Conservation (phyloP, 2,329 filamentous ascomycete species). For the Ophiostoma triangulosporum region DNA sequence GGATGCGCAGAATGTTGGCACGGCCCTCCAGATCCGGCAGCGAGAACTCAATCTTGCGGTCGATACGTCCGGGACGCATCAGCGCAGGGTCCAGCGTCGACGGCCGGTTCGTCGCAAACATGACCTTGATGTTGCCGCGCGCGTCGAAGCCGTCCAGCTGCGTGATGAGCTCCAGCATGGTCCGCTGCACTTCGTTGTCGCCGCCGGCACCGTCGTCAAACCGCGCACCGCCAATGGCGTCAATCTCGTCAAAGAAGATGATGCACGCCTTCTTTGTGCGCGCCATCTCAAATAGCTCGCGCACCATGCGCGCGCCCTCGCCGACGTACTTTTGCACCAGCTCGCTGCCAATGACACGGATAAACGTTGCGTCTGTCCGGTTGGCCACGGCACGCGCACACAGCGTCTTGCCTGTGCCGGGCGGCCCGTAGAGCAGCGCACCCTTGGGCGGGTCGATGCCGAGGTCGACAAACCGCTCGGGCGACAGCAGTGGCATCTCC, state of each 20-base stretch:
- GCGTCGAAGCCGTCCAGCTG: conserved; percentile 98
- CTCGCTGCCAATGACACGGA: conserved; percentile 94
- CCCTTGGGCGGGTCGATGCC: conserved; percentile 98
- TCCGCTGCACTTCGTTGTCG: conserved; percentile 94
- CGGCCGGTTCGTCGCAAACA: conserved; percentile 99
- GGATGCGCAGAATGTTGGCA: conserved; percentile 94
- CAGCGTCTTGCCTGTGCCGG: conserved; percentile 97
- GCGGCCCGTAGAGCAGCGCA: conserved; percentile 88
- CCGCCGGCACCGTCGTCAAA: conserved; percentile 96
- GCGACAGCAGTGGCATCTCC: conserved; percentile 92
- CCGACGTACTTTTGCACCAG: conserved; percentile 98
- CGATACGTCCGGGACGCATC: conserved; percentile 93
- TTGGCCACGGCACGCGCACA: conserved; percentile 96
- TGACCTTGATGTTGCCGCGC: conserved; percentile 96
- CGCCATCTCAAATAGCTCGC: conserved; percentile 98
- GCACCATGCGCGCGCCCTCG: conserved; percentile 95
- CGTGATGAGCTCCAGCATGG: conserved; percentile 96
- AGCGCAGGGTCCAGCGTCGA: conserved; percentile 91
- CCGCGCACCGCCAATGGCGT: conserved; percentile 96
- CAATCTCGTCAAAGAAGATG: conserved; percentile 99
- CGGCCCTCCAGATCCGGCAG: conserved; percentile 93
- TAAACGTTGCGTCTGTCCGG: conserved; percentile 95
- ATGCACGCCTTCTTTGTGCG: conserved; percentile 99
- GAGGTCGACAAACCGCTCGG: conserved; percentile 95
- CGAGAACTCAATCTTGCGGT: conserved; percentile 98